phyloP scores from a whole-genome alignment of 2,329 filamentous ascomycete genomes.

The Talaromyces atroroseus region DNA sequence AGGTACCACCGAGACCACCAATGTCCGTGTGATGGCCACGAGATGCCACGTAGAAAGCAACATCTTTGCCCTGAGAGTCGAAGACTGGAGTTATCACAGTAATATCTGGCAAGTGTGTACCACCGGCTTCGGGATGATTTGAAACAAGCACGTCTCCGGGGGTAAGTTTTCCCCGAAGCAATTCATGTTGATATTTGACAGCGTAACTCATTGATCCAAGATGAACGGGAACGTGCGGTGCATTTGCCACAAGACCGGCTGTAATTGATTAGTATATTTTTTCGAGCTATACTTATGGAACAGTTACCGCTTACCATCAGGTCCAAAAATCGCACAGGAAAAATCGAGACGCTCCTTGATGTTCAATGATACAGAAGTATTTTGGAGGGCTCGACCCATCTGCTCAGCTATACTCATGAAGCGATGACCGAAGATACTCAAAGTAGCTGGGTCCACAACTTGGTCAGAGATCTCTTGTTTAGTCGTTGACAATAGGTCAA shows the following conservation, averaged over 20 bases:
- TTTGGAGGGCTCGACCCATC: conserved; percentile 47
- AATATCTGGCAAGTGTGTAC: conserved; percentile 73
- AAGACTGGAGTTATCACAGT: conserved; percentile 73
- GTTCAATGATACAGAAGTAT: conserved; percentile 50
- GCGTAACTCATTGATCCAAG: conserved; percentile 76
- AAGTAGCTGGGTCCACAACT: conserved; percentile 40
- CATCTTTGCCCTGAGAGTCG: conserved; percentile 61
- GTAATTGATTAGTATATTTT: neutral
- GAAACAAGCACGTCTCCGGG: conserved; percentile 71
- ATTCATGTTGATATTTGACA: conserved; percentile 66
- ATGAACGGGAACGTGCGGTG: conserved; percentile 60
- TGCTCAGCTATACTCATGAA: conserved; percentile 52
- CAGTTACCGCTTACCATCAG: conserved; percentile 46
- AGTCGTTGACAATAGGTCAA: neutral
- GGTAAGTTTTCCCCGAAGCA: conserved; percentile 69
- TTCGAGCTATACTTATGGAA: neutral
- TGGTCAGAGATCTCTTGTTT: neutral
- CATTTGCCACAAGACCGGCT: conserved; percentile 54
- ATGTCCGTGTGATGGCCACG: conserved; percentile 61
- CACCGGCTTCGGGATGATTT: conserved; percentile 73
- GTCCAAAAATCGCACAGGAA: conserved; percentile 72
- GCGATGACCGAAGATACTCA: conserved; percentile 46
- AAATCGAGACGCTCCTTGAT: conserved; percentile 81
- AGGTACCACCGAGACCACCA: conserved; percentile 20
- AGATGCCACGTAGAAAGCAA: conserved; percentile 71